Percentiles rank a stretch among this genome's conserved stretches.
These are phyloP conservation scores for Carpinus viminea DNA, from an alignment of 306 rosid genomes.

Conservation along the genomic window DNA sequence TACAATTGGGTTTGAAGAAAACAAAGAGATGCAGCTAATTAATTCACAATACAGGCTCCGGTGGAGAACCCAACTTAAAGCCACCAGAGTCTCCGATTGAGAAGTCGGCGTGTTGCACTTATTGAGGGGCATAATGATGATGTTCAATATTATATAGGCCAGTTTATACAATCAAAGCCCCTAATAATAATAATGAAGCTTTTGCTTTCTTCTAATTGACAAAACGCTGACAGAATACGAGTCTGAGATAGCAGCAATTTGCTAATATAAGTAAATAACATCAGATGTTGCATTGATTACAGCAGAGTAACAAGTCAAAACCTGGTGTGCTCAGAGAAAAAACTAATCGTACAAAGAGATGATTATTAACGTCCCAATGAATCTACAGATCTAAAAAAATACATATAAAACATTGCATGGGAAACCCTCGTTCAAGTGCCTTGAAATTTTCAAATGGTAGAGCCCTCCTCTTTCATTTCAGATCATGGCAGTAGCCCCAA, in stretches of 20 bases:
- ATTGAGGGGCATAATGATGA: no score
- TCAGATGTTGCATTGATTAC: constrained; percentile 22
- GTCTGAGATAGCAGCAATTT: constrained; percentile 6
- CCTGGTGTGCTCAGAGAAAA: constrained; percentile 11
- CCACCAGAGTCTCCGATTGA: no score
- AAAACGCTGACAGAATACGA: constrained; percentile 9
- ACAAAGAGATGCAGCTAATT: no score
- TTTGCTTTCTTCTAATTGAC: constrained; percentile 3
- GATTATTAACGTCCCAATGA: constrained; percentile 30
- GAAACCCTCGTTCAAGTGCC: constrained; percentile 23
- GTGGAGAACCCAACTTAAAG: no score
- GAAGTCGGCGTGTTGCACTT: no score
- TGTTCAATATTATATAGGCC: no score
- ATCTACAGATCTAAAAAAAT: constrained; percentile 17
- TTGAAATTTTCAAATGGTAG: neutral
- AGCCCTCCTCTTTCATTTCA: constrained; percentile 11
- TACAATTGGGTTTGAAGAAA: no score
- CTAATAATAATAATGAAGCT: neutral
- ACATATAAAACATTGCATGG: constrained; percentile 10
- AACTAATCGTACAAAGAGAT: constrained; percentile 23
- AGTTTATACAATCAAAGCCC: no score
- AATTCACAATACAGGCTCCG: no score
- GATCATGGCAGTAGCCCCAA: constrained; percentile 10
- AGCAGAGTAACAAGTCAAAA: constrained; percentile 23
- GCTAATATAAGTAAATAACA: neutral